Conservation (phyloP, 2,329 filamentous ascomycete genomes). For the Monilinia fructigena region DNA sequence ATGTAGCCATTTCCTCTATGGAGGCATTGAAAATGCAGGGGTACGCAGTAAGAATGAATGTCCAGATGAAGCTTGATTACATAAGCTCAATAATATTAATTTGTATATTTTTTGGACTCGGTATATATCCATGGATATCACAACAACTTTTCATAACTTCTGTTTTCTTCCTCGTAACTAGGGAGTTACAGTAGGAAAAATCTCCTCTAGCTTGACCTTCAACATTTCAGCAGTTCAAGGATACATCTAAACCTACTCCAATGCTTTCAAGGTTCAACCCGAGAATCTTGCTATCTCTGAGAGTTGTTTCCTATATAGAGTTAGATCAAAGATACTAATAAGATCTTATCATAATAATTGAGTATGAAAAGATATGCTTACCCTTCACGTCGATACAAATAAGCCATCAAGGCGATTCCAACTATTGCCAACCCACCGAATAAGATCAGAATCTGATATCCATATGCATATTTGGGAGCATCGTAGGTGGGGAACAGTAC, state of each 20-base stretch:
- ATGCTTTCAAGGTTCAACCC: too few relatives aligned
- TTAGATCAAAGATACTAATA: background rate
- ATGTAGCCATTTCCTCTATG: too few relatives aligned
- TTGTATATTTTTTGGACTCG: too few relatives aligned
- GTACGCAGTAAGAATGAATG: too few relatives aligned
- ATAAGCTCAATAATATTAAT: too few relatives aligned
- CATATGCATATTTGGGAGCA: constrained; percentile 41
- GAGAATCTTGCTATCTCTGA: background rate
- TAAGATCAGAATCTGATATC: constrained; percentile 41
- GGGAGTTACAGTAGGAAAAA: background rate
- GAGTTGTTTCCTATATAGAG: background rate
- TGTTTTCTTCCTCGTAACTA: too few relatives aligned
- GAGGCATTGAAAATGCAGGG: too few relatives aligned
- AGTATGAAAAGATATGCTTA: background rate
- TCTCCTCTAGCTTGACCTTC: background rate
- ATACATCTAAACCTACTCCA: background rate
- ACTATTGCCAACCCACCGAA: constrained; percentile 39
- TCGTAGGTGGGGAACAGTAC: constrained; percentile 41
- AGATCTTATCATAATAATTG: background rate
- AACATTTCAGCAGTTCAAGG: background rate
- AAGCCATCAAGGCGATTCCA: constrained; percentile 9
- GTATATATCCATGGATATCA: too few relatives aligned
- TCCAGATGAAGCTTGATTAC: too few relatives aligned
- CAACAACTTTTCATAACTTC: too few relatives aligned
- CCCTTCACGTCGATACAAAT: background rate